Conservation (phyloP, 1,284 basidiomycete species). For the Cutaneotrichosporon daszewskae region DNA sequence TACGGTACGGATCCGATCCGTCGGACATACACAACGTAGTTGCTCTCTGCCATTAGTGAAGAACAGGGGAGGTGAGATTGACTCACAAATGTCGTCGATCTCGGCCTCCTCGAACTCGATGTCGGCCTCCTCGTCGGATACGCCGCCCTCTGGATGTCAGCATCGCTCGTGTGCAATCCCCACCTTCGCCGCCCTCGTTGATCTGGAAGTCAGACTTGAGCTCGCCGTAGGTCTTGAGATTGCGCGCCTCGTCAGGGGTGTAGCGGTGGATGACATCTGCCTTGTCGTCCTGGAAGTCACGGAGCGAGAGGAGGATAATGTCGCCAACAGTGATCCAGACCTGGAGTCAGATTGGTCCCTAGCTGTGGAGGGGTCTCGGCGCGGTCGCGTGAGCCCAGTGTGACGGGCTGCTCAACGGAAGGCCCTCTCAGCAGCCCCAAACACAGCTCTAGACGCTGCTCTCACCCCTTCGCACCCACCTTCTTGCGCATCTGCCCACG, state of each 20-base stretch:
- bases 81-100: constrained; percentile 48
- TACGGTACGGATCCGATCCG: too few species aligned
- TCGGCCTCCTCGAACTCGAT: constrained; percentile 79
- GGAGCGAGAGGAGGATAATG: constrained; percentile 90
- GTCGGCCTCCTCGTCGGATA: constrained; percentile 66
- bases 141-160: constrained; percentile 18
- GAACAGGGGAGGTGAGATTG: too few species aligned
- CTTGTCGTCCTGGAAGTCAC: constrained; percentile 99
- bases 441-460: too few species aligned
- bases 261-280: constrained; percentile 99
- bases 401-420: too few species aligned
- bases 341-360: constrained; percentile 48
- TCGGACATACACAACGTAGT: too few species aligned
- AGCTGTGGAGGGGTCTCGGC: background rate
- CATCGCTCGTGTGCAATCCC: constrained; percentile 38
- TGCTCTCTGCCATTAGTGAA: too few species aligned
- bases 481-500: constrained; percentile 99
- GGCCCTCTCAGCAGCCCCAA: too few species aligned
- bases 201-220: constrained; percentile 97
- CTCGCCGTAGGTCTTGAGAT: constrained; percentile 94
- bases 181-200: constrained; percentile 87
- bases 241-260: constrained; percentile 74
- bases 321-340: constrained; percentile 99
- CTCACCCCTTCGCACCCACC: constrained; percentile 53
- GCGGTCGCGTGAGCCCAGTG: background rate